Evolutionary conservation across 441 rosid species (phyloP), one percentile per base, ranked within the genome.

Genomic region (Pelargonium fulgidum): DNA sequence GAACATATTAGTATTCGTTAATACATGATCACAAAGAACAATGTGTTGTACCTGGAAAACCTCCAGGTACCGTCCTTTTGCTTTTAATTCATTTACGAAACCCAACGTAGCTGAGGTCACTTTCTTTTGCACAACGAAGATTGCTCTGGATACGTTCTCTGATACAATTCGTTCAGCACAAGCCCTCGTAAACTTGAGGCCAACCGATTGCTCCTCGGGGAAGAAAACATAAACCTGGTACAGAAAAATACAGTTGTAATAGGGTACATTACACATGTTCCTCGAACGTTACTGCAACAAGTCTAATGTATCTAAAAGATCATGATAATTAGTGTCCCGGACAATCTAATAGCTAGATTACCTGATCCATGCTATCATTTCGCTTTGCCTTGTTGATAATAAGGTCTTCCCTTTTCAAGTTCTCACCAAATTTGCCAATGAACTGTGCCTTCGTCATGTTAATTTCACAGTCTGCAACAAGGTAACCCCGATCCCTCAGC

Each of bases 101-200:
- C 91, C 81, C 26, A 92, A 81, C 22, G 98, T 97, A 77, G 89
- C 84, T 13, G 97, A 94, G 5, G 98, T 93, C 86, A 89, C 79
- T 72, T 85, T 86, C 75, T 85, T 91, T 65, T 91, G 98, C 70
- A 89, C 97, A 10, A 81, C 93, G 82, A 91, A 68, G 67, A 89
- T 75, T 5, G 97, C 97, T 29, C 94, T 75, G 78, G 61, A 84
- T 52, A 93, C 97, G 70, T 88, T 88, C 81, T 93, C 97, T 0
- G 85, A 71, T 33, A 89, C 89, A 96, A 93, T 93, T 75, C 93
- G 81, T 74, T 81, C 84, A 5, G 92, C 85, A 78, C 88, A 93
- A 50, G 88, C 84, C 84, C 89, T 89, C 92, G 91, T 88, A 13
- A 95, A 88, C 83, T 91, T 93, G 48, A 93, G 95, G 61, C 98